phyloP scores from a whole-genome alignment of 306 rosid genomes.

The Cucurbita moschata region DNA sequence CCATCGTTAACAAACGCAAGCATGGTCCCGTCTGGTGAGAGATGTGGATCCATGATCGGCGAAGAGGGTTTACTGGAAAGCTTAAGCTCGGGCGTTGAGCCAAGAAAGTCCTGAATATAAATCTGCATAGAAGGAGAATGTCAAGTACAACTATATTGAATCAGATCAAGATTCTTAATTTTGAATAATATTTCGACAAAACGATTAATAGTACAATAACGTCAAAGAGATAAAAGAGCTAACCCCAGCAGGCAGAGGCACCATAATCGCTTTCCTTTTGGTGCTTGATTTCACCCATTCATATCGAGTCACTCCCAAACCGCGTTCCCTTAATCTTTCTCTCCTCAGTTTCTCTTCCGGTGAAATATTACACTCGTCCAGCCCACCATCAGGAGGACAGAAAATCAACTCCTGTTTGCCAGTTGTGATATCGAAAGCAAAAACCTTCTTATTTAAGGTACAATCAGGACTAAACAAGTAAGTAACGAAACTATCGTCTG shows the following conservation, averaged over 20 bases:
- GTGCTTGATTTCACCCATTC: slow-evolving; percentile 83
- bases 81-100: slow-evolving; percentile 56
- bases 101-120: slow-evolving; percentile 57
- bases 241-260: slow-evolving; percentile 96
- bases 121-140: slow-evolving; percentile 37
- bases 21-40: slow-evolving; percentile 83
- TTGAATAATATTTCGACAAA: background rate
- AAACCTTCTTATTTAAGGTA: slow-evolving; percentile 55
- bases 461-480: slow-evolving; percentile 73
- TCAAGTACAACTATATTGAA: slow-evolving; percentile 12
- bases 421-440: slow-evolving; percentile 44
- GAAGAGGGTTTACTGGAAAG: slow-evolving; percentile 46
- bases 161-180: slow-evolving; percentile 4
- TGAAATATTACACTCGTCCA: slow-evolving; percentile 78
- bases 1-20: slow-evolving; percentile 54
- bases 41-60: slow-evolving; percentile 79
- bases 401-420: slow-evolving; percentile 48
- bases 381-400: slow-evolving; percentile 83
- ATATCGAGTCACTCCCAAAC: slow-evolving; percentile 84
- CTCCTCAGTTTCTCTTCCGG: slow-evolving; percentile 86
- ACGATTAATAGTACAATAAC: background rate
- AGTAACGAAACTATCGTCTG: slow-evolving; percentile 51
- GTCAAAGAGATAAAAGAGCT: slow-evolving; percentile 17
- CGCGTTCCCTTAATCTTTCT: slow-evolving; percentile 92
- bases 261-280: slow-evolving; percentile 54